Evolutionary conservation across 2,329 filamentous ascomycete species (phyloP), one percentile per base, ranked within the genome.

Genomic region (Trichoderma sp.): DNA sequence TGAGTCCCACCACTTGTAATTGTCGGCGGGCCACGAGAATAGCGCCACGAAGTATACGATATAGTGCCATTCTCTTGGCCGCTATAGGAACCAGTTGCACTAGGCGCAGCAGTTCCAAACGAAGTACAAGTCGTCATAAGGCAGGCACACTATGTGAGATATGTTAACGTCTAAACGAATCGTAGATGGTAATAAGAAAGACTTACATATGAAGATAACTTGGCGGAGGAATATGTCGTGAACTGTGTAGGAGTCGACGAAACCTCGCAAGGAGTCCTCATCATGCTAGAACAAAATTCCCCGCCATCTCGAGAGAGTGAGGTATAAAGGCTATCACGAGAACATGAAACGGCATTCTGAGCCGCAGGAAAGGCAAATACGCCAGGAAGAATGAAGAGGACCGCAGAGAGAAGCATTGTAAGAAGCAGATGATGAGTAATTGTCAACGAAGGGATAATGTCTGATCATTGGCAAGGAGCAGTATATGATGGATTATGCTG

Each of bases 201-300:
- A 72, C 80, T 76, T 70, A 81, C 80, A 39, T 79, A 78, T 13
- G 77, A 79, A 28, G 79, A 78, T 70, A 81, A 73, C 68, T 73
- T 76, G 12, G 74, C 75, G 53, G 76, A 75, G 26, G 78, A 76
- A 69, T 78, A 78, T 2, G 75, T 75, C 50, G 76, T 73, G 68
- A 79, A 81, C 61, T 77, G 75, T 6, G 73, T 71, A 30, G 79
- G 80, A 12, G 77, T 80, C 9, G 64, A 61, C n/a, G 71, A 64
- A 23, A 67, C 58, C 4, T 73, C 70, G 39, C 75, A 75, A 15
- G 71, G 70, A 12, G 65, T 66, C 28, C 77, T 76, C 6, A 81
- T 55, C 23, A 81, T 68, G 72, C 74, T 76, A 1, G 76, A 78
- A 68, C 80, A 81, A 36, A 80, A 81, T 0, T 73, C 66, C 30